These are phyloP conservation scores for Pelargonium myrrhifolium DNA, from an alignment of 441 rosid genomes.

Conservation along the genomic window DNA sequence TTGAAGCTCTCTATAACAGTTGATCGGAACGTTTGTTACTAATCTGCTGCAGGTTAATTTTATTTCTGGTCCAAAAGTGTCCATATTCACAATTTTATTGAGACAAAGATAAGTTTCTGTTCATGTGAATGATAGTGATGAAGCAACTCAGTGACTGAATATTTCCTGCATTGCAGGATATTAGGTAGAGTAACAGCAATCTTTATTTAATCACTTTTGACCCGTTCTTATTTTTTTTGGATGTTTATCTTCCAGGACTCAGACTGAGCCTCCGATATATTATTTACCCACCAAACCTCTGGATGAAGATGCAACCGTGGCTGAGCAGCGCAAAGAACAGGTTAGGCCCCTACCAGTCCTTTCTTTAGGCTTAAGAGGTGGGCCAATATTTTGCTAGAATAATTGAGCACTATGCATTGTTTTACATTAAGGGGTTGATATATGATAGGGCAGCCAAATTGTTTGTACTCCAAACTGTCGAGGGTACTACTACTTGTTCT, in stretches of 20 bases:
- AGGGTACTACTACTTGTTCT: no score
- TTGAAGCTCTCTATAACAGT: neutral
- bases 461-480: neutral
- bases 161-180: constrained; percentile 25
- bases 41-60: constrained; percentile 80
- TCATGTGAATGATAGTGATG: constrained; percentile 60
- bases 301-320: constrained; percentile 44
- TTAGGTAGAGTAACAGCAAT: no score
- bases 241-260: constrained; percentile 56
- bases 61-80: constrained; percentile 94
- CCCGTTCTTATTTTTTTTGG: constrained; percentile 23
- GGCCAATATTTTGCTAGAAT: neutral
- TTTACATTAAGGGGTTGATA: neutral
- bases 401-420: neutral
- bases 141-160: constrained; percentile 30
- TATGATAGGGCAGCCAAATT: neutral
- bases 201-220: no score
- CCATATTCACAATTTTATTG: constrained; percentile 86
- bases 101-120: constrained; percentile 78
- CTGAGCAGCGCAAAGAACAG: constrained; percentile 62
- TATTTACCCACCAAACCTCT: constrained; percentile 61
- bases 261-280: constrained; percentile 74
- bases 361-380: no score
- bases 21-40: neutral
- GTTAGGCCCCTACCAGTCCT: constrained; percentile 26